Conservation (phyloP, 2,329 filamentous ascomycete species). For the Ophiosphaerella narmari region DNA sequence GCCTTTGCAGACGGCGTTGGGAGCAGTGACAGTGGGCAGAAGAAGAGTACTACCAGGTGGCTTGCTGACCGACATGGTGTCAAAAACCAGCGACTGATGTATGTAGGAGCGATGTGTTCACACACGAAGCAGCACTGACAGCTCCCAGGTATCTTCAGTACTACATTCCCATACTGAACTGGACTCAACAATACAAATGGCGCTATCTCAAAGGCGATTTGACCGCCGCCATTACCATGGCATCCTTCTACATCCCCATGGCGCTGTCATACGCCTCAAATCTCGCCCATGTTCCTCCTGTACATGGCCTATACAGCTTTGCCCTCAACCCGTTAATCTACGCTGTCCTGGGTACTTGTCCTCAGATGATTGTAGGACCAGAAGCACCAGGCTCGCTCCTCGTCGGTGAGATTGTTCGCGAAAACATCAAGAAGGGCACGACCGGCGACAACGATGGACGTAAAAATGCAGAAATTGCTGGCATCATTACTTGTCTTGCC, state of each 20-base stretch:
- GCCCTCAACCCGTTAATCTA: constrained; percentile 92
- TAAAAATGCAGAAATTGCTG: constrained; percentile 81
- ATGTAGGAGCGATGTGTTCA: not conserved
- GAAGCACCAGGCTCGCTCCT: constrained; percentile 93
- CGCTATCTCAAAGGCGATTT: constrained; percentile 84
- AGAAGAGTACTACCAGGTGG: constrained; percentile 73
- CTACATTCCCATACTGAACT: constrained; percentile 88
- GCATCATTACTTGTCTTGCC: constrained; percentile 84
- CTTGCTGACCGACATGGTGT: constrained; percentile 76
- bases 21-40: constrained; percentile 54
- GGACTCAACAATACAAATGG: constrained; percentile 85
- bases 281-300: constrained; percentile 87
- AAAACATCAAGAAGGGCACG: constrained; percentile 71
- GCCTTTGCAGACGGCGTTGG: constrained; percentile 51
- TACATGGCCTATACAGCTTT: constrained; percentile 93
- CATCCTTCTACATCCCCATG: constrained; percentile 99
- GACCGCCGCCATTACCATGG: constrained; percentile 87
- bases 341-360: constrained; percentile 86
- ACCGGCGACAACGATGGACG: constrained; percentile 69
- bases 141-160: constrained; percentile 71
- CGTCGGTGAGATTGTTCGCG: constrained; percentile 82
- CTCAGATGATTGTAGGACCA: constrained; percentile 91
- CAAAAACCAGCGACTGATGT: constrained; percentile 73
- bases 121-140: not conserved
- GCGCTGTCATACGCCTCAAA: constrained; percentile 90